These are phyloP conservation scores for Rubia yunnanensis DNA, from an alignment of 257 asterid genomes.

Conservation along the genomic window DNA sequence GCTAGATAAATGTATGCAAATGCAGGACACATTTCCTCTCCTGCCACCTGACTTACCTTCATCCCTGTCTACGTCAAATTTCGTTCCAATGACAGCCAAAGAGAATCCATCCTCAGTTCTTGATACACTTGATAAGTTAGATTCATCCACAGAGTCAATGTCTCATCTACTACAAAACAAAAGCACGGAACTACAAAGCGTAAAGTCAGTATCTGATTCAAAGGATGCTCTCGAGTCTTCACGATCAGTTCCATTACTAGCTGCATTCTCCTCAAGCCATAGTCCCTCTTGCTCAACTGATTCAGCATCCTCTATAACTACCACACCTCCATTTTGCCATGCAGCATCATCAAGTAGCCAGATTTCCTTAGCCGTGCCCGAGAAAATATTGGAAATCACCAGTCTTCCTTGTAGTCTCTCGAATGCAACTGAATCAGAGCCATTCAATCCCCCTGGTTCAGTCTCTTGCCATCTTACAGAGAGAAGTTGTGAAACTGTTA, in stretches of 20 bases:
- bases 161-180: neutral
- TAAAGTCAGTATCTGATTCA: neutral
- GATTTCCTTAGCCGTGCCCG: slow-evolving; percentile 7
- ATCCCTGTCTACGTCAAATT: neutral
- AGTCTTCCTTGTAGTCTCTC: slow-evolving; percentile 1
- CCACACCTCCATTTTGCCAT: neutral
- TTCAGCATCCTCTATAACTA: neutral
- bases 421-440: slow-evolving; percentile 1
- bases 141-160: neutral
- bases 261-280: slow-evolving; percentile 2
- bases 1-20: slow-evolving; percentile 6
- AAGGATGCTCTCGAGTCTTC: neutral
- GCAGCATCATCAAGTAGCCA: neutral
- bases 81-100: neutral
- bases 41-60: slow-evolving; percentile 15
- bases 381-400: neutral
- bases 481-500: slow-evolving; percentile 8
- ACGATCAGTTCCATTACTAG: neutral
- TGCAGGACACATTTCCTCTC: neutral
- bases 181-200: neutral
- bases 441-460: slow-evolving; percentile 9
- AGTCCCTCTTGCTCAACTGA: neutral
- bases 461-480: slow-evolving; percentile 9
- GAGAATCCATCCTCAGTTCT: neutral
- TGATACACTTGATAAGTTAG: neutral